Percentiles rank a stretch among this genome's conserved stretches.
These are phyloP conservation scores for Ustilago bromivora DNA, from an alignment of 1,284 basidiomycete genomes.

Conservation along the genomic window DNA sequence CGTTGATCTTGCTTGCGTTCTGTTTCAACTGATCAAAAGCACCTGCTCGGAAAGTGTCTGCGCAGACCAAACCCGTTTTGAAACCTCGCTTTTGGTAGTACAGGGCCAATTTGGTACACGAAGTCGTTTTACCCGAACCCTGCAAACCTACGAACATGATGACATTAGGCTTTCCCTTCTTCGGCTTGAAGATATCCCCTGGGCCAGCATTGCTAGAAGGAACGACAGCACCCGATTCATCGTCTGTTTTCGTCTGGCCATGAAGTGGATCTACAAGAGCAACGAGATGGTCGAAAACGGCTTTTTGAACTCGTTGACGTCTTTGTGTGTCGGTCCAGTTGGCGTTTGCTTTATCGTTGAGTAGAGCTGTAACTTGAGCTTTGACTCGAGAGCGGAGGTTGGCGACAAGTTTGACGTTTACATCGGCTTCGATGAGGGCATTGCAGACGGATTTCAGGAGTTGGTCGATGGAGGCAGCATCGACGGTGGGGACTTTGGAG, in stretches of 20 bases:
- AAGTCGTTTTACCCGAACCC: conserved; percentile 98
- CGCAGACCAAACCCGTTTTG: conserved; percentile 98
- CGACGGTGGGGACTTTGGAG: conserved; percentile 78
- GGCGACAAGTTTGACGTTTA: conserved; percentile 96
- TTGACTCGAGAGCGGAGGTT: conserved; percentile 84
- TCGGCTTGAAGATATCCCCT: conserved; percentile 84
- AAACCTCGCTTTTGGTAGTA: conserved; percentile 97
- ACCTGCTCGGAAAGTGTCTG: conserved; percentile 98
- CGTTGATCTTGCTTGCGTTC: conserved; percentile 96
- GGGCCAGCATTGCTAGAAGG: conserved; percentile 36
- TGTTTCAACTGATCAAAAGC: conserved; percentile 95
- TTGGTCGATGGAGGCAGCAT: conserved; percentile 76
- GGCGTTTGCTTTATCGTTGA: conserved; percentile 64
- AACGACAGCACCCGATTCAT: conserved; percentile 39
- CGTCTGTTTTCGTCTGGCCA: conserved; percentile 51
- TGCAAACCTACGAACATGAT: conserved; percentile 80
- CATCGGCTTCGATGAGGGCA: conserved; percentile 94
- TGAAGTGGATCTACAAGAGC: conserved; percentile 82
- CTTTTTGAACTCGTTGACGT: conserved; percentile 63
- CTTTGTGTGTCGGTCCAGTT: conserved; percentile 61
- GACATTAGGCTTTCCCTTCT: conserved; percentile 92
- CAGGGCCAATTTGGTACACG: conserved; percentile 81
- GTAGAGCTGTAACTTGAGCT: conserved; percentile 76
- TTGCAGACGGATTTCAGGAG: conserved; percentile 94
- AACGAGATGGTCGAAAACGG: conserved; percentile 97